Evolutionary conservation across 2,329 filamentous ascomycete genomes (phyloP).

Genomic region (Stagonosporopsis tanaceti): DNA sequence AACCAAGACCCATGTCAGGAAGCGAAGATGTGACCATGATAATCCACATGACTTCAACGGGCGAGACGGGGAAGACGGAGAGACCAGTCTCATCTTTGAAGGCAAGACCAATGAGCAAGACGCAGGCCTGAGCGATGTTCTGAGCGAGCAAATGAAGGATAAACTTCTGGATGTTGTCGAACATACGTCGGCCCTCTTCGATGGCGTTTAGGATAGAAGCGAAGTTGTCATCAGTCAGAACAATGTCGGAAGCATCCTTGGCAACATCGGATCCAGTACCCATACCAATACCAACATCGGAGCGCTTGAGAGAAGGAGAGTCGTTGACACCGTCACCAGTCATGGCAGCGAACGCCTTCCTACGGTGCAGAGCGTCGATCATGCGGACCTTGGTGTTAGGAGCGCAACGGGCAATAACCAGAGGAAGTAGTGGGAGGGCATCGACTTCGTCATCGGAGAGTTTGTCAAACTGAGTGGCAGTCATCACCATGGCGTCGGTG

Average conservation of each 20-base stretch:
- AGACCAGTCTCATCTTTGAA: conserved; percentile 44
- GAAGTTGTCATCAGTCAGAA: conserved; percentile 57
- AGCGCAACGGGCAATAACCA: conserved; percentile 55
- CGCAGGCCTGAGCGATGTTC: conserved; percentile 47
- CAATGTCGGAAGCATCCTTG: conserved; percentile 56
- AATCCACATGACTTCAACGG: conserved; percentile 50
- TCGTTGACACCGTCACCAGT: conserved; percentile 57
- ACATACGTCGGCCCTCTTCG: conserved; percentile 55
- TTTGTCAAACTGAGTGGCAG: conserved; percentile 52
- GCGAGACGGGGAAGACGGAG: conserved; percentile 49
- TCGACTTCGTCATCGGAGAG: conserved; percentile 54
- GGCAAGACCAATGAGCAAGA: conserved; percentile 45
- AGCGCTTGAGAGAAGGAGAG: conserved; percentile 55
- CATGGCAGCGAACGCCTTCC: conserved; percentile 53
- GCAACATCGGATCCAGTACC: conserved; percentile 56
- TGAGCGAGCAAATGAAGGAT: conserved; percentile 44
- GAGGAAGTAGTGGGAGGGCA: conserved; percentile 48
- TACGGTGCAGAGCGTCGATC: conserved; percentile 54
- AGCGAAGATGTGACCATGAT: conserved; percentile 50
- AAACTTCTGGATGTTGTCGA: conserved; percentile 57
- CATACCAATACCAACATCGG: conserved; percentile 58
- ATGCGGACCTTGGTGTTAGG: conserved; percentile 57
- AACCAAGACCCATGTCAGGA: conserved; percentile 47
- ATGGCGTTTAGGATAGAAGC: conserved; percentile 56
- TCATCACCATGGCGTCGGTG: conserved; percentile 42